A percentile compares a stretch with the other conserved stretches of the same genome.
Conservation (phyloP, 2,329 filamentous ascomycete species). For the Seiridium cupressi region DNA sequence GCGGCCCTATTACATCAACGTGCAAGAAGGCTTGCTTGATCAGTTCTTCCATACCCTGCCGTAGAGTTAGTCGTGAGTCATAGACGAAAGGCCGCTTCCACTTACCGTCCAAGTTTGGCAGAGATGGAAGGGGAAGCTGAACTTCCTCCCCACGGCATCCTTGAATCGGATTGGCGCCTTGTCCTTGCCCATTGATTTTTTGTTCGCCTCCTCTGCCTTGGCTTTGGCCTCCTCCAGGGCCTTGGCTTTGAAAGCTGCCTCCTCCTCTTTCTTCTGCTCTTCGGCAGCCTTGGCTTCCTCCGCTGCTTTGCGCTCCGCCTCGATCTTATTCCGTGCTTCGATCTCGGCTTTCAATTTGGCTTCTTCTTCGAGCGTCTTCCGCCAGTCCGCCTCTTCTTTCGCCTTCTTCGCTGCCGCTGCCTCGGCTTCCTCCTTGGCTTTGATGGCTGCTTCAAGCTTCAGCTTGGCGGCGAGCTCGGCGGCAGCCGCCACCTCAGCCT, state of each 20-base stretch:
- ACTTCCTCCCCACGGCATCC: constrained; percentile 87
- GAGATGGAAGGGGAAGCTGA: constrained; percentile 84
- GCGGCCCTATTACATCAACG: constrained; percentile 72
- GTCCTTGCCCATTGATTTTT: constrained; percentile 51
- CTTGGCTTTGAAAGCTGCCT: constrained; percentile 53
- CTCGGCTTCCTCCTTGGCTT: constrained; percentile 42
- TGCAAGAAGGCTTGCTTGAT: constrained; percentile 83
- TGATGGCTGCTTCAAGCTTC: constrained; percentile 40
- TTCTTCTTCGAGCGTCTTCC: constrained; percentile 46
- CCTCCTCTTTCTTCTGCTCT: constrained; percentile 46
- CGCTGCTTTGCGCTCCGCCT: constrained; percentile 26
- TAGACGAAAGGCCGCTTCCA: constrained; percentile 19
- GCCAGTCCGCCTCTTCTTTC: constrained; percentile 34
- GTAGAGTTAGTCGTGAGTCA: constrained; percentile 17
- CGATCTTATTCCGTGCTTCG: constrained; percentile 42
- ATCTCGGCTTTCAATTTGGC: constrained; percentile 33
- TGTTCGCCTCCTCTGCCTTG: constrained; percentile 41
- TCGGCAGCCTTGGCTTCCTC: constrained; percentile 21
- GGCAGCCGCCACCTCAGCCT: constrained; percentile 41
- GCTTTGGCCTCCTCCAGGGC: constrained; percentile 44
- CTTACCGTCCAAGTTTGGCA: constrained; percentile 82
- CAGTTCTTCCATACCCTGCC: constrained; percentile 78
- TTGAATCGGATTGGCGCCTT: constrained; percentile 85
- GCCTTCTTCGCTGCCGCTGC: constrained; percentile 32
- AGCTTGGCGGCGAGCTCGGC: constrained; percentile 46